Evolutionary conservation across 2,329 filamentous ascomycete species (phyloP), one percentile per base, ranked within the genome.

Genomic region (Fonsecaea pugnacius): DNA sequence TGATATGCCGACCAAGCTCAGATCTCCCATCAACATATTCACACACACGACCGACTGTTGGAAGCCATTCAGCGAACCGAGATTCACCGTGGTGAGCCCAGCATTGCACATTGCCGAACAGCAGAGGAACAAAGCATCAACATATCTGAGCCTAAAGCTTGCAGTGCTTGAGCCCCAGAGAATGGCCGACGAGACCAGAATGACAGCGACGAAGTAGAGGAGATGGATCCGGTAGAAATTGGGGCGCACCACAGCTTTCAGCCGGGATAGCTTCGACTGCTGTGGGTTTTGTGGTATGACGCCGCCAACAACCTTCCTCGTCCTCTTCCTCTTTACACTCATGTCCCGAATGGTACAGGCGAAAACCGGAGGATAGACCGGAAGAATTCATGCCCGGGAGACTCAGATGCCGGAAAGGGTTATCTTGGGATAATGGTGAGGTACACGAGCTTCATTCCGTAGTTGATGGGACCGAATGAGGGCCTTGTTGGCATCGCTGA

Each of bases 21-120:
- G 38, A 43, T 43, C 38, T 43, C 36, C 36, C 38, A 43, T 43
- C 38, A 43, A 43, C 38, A 43, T 43, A n/a, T 43, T n/a, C 38
- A 18, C 38, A 18, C 5, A 43, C 6, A 43, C 5, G 16, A 43
- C 16, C 4, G 38, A 43, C 38, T 43, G 38, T 18, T 43, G 38
- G 5, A 43, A 43, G 16, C 38, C 38, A 18, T 43, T 43, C 38
- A 43, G n/a, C 38, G 38, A 43, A 5, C 38, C 38, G 4, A 43
- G 38, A 18, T 43, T 43, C 5, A 43, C 38, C 1, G 16, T 18
- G 38, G 38, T 18, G 38, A 43, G 16, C 5, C 38, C 38, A 4
- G 18, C 38, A 18, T 18, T 43, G 16, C 38, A 43, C 38, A 43
- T 43, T n/a, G 38, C 38, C 38, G 38, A 43, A 18, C 38, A 43